Evolutionary conservation across 176 grass and related monocot species (phyloP).

Genomic region (Typha latifolia): DNA sequence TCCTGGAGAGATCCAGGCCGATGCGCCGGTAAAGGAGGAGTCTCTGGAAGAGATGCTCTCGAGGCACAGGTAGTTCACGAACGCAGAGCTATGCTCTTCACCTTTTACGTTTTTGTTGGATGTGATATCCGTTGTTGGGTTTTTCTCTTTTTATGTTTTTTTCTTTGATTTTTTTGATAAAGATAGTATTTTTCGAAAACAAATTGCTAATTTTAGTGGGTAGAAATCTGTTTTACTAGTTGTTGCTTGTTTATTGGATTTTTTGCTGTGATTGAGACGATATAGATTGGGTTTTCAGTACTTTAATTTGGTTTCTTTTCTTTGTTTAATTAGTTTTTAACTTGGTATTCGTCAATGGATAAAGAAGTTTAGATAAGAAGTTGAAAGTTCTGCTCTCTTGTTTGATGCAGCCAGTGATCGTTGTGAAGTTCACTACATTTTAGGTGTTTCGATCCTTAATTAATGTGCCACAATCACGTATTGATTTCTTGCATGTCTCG

Average conservation of each 20-base stretch:
- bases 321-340: background rate
- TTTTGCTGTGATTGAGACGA: background rate
- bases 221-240: background rate
- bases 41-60: slow-evolving; percentile 58
- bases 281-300: background rate
- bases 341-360: background rate
- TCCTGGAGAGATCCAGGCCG: background rate
- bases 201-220: background rate
- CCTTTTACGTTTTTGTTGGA: background rate
- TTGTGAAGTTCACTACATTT: background rate
- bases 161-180: background rate
- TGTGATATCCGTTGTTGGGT: background rate
- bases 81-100: background rate
- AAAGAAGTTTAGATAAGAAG: background rate
- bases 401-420: background rate
- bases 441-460: background rate
- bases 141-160: background rate
- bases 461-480: background rate
- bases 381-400: background rate
- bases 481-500: background rate
- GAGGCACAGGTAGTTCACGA: slow-evolving; percentile 50
- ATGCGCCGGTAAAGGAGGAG: slow-evolving; percentile 18
- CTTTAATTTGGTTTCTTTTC: background rate
- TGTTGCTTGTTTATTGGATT: slow-evolving; percentile 16
- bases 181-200: background rate